A percentile compares a stretch with the other conserved stretches of the same genome.
These are phyloP conservation scores for Postia placenta DNA, from an alignment of 768 basidiomycete genomes.

Conservation along the genomic window DNA sequence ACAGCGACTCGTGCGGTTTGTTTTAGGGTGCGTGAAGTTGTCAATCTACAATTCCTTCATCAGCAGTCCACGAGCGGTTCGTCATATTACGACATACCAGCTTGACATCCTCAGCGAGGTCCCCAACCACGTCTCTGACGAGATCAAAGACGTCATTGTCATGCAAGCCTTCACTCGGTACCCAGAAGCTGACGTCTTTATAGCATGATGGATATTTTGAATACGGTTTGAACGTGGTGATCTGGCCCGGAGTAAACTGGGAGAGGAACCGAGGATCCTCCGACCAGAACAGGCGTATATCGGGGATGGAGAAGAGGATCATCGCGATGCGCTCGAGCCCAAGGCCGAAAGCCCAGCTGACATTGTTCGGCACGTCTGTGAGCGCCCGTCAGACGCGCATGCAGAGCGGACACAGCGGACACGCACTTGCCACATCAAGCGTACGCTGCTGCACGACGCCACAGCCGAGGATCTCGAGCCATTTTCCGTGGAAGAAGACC, in stretches of 20 bases:
- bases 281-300: constrained; percentile 98
- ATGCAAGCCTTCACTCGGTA: constrained; percentile 55
- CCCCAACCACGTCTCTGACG: constrained; percentile 88
- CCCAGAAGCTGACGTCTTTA: constrained; percentile 97
- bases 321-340: constrained; percentile 97
- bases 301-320: constrained; percentile 94
- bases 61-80: too few species aligned
- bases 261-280: constrained; percentile 77
- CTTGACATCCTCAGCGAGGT: constrained; percentile 86
- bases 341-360: constrained; percentile 97
- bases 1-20: constrained; percentile 69
- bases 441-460: constrained; percentile 91
- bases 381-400: not conserved
- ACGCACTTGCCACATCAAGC: constrained; percentile 78
- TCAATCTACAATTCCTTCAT: constrained; percentile 84
- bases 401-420: not conserved
- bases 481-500: constrained; percentile 92
- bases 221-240: constrained; percentile 83
- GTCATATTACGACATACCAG: constrained; percentile 42
- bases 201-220: constrained; percentile 90
- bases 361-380: constrained; percentile 70
- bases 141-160: constrained; percentile 98
- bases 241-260: constrained; percentile 75
- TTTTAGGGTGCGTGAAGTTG: constrained; percentile 85
- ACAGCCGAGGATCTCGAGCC: constrained; percentile 94